Percentiles rank a stretch among this genome's conserved stretches.
phyloP scores from a whole-genome alignment of 1,284 basidiomycete genomes.

The Moniliophthora roreri region DNA sequence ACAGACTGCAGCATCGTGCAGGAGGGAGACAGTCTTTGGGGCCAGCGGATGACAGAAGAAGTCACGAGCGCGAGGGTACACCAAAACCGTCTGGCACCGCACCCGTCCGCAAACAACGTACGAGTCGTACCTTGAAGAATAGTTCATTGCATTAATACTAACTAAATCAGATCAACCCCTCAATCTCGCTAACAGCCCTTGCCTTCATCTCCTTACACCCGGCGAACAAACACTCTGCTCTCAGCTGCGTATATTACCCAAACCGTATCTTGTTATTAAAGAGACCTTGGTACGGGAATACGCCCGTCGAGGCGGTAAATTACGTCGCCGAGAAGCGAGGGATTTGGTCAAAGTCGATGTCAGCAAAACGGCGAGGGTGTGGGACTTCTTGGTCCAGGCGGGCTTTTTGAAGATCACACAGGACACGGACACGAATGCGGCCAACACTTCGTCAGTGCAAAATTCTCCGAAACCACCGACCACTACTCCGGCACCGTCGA shows the following conservation, averaged over 20 bases:
- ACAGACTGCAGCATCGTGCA: conserved; percentile 46
- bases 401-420: conserved; percentile 68
- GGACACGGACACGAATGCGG: conserved; percentile 33
- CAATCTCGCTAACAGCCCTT: conserved; percentile 85
- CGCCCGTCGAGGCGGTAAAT: conserved; percentile 82
- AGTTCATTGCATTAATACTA: neutral
- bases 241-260: conserved; percentile 83
- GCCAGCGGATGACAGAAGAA: conserved; percentile 54
- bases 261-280: conserved; percentile 91
- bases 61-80: conserved; percentile 59
- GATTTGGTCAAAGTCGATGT: conserved; percentile 91
- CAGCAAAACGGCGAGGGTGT: conserved; percentile 87
- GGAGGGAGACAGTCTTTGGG: conserved; percentile 55
- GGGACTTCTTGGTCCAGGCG: conserved; percentile 84
- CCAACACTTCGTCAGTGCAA: conserved; percentile 6
- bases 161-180: conserved; percentile 65
- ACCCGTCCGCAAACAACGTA: conserved; percentile 50
- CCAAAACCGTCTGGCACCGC: conserved; percentile 44
- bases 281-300: conserved; percentile 91
- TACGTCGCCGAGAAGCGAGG: conserved; percentile 82
- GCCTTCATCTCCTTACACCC: conserved; percentile 82
- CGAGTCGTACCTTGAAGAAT: conserved; percentile 19
- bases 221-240: conserved; percentile 90
- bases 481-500: neutral
- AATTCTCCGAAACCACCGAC: neutral